Base-by-base conservation (phyloP, 2,329 filamentous ascomycete genomes). In the Aspergillus sp. region DNA sequence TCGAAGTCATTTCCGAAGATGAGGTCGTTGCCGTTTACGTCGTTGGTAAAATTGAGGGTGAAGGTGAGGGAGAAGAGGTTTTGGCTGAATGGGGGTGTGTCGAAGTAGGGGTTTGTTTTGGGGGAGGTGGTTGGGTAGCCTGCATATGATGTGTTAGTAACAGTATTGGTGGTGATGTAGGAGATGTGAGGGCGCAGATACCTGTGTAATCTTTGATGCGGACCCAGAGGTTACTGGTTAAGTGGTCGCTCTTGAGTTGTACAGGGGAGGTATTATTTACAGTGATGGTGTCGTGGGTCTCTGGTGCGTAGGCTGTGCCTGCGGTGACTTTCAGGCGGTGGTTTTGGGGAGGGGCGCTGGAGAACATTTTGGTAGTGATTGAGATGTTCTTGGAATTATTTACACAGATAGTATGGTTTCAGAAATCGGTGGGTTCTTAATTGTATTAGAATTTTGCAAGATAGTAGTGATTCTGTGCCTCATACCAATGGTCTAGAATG, bases 1-100 rank as follows among this genome's bases (percentile, higher is more conserved):
- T 96, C 93, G 73, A 98, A 97, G 80, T 97, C 92, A 75, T 98
- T 98, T 44, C 94, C 95, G 69, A 96, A 96, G 57, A 97, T 87
- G 2, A 99, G 82, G 63, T 96, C 88, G 25, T 85, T 77, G 48
- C 86, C 92, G 3, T 82, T 81, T 59, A 96, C 87, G 38, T 76
- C 76, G 30, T 79, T 69, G 68, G 90, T 91, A n/a, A 90, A 91
- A 0, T 84, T 87, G 75, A 97, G 91, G 49, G 86, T 84, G 72
- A 96, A 89, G 32, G 86, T 83, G 69, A 98, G 92, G 68, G 88
- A 91, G 81, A 97, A 97, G 73, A 92, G 90, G 76, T 97, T 93
- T 63, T 82, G 80, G 21, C 79, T 80, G 73, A 96, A 92, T 17
- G 85, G 83, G 5, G 88, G 84, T 5, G 85, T 79, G 13, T 83